Conservation (phyloP, 129 eudicot genomes). For the Apium graveolens region DNA sequence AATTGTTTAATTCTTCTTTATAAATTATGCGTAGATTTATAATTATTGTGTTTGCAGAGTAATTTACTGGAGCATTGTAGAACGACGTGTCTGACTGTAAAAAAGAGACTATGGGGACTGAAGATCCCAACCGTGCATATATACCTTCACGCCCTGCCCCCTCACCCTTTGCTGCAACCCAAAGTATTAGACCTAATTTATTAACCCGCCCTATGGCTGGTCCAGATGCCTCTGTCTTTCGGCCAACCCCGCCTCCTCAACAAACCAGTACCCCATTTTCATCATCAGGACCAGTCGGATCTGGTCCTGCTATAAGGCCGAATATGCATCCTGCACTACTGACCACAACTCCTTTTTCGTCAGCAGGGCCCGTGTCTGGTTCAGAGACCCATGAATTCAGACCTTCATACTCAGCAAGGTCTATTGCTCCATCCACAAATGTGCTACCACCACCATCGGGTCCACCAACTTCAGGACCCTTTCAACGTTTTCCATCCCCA, state of each 20-base stretch:
- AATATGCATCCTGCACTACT: not conserved
- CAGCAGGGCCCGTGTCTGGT: slow-evolving; percentile 4
- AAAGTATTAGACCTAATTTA: slow-evolving; percentile 42
- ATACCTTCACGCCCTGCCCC: slow-evolving; percentile 48
- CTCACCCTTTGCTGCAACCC: slow-evolving; percentile 75
- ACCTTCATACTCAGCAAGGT: slow-evolving; percentile 37
- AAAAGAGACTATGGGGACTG: slow-evolving; percentile 61
- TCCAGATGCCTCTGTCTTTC: slow-evolving; percentile 51
- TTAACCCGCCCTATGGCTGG: slow-evolving; percentile 66
- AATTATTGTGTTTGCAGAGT: slow-evolving; percentile 23
- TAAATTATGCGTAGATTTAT: not conserved
- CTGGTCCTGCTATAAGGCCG: slow-evolving; percentile 46
- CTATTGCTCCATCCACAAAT: slow-evolving; percentile 25
- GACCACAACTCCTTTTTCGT: not conserved
- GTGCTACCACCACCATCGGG: slow-evolving; percentile 49
- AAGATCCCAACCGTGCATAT: slow-evolving; percentile 54
- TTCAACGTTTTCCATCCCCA: slow-evolving; percentile 65
- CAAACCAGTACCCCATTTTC: slow-evolving; percentile 36
- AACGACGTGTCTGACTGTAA: slow-evolving; percentile 22
- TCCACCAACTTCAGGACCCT: slow-evolving; percentile 54
- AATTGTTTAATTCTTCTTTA: not conserved
- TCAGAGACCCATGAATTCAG: slow-evolving; percentile 36
- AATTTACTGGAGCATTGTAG: slow-evolving; percentile 19
- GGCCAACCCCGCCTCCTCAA: slow-evolving; percentile 37
- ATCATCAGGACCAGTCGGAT: slow-evolving; percentile 44